Evolutionary conservation across 192 early-diverging fungal species (phyloP).

Genomic region (Podila horticola): DNA sequence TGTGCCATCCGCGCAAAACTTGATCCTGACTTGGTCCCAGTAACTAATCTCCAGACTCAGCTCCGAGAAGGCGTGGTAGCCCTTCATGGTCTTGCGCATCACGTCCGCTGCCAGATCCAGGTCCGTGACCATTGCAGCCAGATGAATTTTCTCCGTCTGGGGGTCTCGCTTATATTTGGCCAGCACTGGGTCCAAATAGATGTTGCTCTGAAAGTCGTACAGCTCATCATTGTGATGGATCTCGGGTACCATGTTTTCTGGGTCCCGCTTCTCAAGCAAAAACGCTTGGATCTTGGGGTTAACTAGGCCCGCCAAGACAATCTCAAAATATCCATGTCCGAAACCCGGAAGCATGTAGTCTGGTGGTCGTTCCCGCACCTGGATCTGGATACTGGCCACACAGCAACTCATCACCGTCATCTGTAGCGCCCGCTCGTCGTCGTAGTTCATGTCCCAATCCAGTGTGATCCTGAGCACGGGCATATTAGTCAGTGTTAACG

Average conservation of each 20-base stretch:
- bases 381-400: constrained; percentile 22
- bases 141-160: neutral
- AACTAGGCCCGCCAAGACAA: constrained; percentile 10
- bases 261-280: constrained; percentile 9
- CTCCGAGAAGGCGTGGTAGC: constrained; percentile 6
- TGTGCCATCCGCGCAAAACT: constrained; percentile 8
- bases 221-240: neutral
- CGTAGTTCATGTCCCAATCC: constrained; percentile 16
- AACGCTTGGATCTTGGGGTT: constrained; percentile 34
- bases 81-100: neutral
- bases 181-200: constrained; percentile 18
- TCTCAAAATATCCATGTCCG: constrained; percentile 3
- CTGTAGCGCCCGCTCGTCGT: neutral
- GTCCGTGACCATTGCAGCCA: constrained; percentile 23
- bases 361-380: constrained; percentile 10
- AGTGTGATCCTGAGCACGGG: constrained; percentile 17
- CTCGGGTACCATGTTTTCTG: too few species aligned
- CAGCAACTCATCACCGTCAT: neutral
- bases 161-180: constrained; percentile 16
- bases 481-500: neutral
- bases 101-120: constrained; percentile 4
- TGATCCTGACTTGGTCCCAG: constrained; percentile 24
- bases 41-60: constrained; percentile 21
- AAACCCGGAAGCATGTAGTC: constrained; percentile 4
- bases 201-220: neutral